Percentiles rank a stretch among this genome's conserved stretches.
phyloP scores from a whole-genome alignment of 176 grass and related monocot genomes.

The Otatea glauca region DNA sequence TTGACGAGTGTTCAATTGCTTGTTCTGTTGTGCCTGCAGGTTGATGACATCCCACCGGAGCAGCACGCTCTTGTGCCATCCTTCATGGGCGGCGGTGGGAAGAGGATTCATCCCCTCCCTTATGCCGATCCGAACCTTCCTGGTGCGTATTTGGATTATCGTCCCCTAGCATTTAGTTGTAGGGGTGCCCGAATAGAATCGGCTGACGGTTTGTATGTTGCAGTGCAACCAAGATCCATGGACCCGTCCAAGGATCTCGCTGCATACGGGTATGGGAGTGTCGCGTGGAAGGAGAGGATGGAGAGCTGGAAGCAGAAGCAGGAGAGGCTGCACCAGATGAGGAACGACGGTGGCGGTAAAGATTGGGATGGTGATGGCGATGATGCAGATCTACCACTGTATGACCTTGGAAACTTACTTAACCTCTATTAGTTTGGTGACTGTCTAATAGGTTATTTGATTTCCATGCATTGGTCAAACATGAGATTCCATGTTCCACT shows the following conservation, averaged over 20 bases:
- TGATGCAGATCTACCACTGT: conserved; percentile 80
- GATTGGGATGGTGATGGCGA: conserved; percentile 66
- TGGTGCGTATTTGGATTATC: conserved; percentile 44
- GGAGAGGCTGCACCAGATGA: conserved; percentile 63
- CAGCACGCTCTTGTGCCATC: conserved; percentile 83
- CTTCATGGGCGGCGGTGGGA: conserved; percentile 71
- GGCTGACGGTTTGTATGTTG: neutral
- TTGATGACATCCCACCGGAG: conserved; percentile 82
- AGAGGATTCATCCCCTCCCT: conserved; percentile 85
- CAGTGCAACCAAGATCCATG: conserved; percentile 86
- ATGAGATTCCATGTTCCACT: neutral
- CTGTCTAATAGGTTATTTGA: neutral
- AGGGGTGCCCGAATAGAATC: neutral
- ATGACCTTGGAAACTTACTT: conserved; percentile 34
- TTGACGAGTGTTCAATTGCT: neutral
- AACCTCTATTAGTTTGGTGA: neutral
- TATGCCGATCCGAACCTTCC: conserved; percentile 67
- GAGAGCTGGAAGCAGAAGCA: conserved; percentile 91
- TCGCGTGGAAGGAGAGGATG: conserved; percentile 93
- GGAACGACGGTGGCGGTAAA: conserved; percentile 56
- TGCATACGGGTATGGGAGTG: conserved; percentile 82
- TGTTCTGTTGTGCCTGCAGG: conserved; percentile 33
- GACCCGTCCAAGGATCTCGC: conserved; percentile 83
- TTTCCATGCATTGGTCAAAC: neutral
- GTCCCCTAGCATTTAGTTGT: neutral